phyloP scores from a whole-genome alignment of 495 filamentous ascomycete genomes.

The Neurospora cerealis region DNA sequence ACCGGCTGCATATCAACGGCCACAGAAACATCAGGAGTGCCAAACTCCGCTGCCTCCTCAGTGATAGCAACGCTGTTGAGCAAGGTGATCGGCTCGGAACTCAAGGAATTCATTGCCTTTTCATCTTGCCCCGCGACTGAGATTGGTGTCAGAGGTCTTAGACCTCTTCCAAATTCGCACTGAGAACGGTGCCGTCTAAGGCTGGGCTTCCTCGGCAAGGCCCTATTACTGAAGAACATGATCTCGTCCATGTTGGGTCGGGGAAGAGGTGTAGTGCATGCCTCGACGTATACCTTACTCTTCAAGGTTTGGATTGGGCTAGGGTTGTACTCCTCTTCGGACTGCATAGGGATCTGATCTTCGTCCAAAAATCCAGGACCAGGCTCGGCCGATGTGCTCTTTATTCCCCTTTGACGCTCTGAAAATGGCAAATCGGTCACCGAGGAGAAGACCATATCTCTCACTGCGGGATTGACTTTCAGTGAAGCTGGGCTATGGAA shows the following conservation, averaged over 20 bases:
- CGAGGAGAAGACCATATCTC: slow-evolving; percentile 1
- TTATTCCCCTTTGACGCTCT: background rate
- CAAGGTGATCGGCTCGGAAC: slow-evolving; percentile 29
- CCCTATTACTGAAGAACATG: background rate
- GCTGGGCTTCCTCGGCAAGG: slow-evolving; percentile 1
- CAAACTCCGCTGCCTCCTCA: slow-evolving; percentile 45
- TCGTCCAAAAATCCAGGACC: background rate
- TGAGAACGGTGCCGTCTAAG: background rate
- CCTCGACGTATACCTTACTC: background rate
- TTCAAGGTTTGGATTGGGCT: slow-evolving; percentile 4
- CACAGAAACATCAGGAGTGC: slow-evolving; percentile 36
- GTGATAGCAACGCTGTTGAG: slow-evolving; percentile 45
- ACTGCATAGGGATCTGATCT: background rate
- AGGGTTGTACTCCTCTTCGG: slow-evolving; percentile 7
- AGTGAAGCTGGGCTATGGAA: slow-evolving; percentile 10
- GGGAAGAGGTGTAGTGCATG: slow-evolving; percentile 12
- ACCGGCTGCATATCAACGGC: background rate
- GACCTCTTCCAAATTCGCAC: background rate
- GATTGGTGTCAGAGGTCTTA: background rate
- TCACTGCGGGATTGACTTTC: slow-evolving; percentile 8
- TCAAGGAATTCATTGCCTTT: slow-evolving; percentile 6
- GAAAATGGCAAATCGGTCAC: background rate
- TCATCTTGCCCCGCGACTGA: slow-evolving; percentile 4
- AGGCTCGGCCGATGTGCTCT: background rate
- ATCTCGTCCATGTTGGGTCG: slow-evolving; percentile 10